Base-by-base conservation (phyloP, 2,329 filamentous ascomycete species). In the Diaporthe citri region DNA sequence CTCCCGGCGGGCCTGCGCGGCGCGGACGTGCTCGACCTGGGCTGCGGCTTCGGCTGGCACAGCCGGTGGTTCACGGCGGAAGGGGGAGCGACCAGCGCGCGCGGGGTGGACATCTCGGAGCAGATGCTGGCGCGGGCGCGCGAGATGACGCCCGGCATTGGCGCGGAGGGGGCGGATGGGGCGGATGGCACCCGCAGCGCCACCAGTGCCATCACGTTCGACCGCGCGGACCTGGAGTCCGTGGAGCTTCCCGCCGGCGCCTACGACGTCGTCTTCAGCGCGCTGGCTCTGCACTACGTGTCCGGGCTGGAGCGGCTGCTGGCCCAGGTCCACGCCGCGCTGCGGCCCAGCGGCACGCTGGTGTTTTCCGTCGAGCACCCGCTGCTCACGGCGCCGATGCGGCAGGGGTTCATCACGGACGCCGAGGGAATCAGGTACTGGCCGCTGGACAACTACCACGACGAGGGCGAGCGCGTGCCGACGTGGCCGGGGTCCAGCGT, bases 281-380 rank as follows among this genome's bases (percentile, higher is more conserved):
- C 55, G 31, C 56, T 59, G 56, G 56, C 59, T 39, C 59, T 43
- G 59, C 36, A 62, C 59, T 43, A 62, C 59, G 59, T 62, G 8
- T 59, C 56, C 31, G 20, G 34, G 17, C 9, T 59, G 17, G 31
- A 13, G 20, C 56, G 25, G 31, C 56, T 59, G 10, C 56, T 59
- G 20, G 56, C 31, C 56, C 5, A 59, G 31, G 31, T 59, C 0
- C 56, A 59, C 4, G 1, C 8, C 17, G 13, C 56, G 20, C 56
- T 59, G 17, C 56, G 22, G 22, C 56, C 34, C 3, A 34, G 34
- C 6, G 59, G 59, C 15, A 0, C 59, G 13, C 25, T 62, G 3
- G 57, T 43, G 7, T 62, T 62, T 7, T 43, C 57, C 36, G 57
- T 41, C 8, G 57, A 60, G 36, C 57, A 60, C 36, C 57, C 57